A percentile compares a stretch with the other conserved stretches of the same genome.
phyloP scores from a whole-genome alignment of 2,329 filamentous ascomycete species.

The Aspergillus latus region DNA sequence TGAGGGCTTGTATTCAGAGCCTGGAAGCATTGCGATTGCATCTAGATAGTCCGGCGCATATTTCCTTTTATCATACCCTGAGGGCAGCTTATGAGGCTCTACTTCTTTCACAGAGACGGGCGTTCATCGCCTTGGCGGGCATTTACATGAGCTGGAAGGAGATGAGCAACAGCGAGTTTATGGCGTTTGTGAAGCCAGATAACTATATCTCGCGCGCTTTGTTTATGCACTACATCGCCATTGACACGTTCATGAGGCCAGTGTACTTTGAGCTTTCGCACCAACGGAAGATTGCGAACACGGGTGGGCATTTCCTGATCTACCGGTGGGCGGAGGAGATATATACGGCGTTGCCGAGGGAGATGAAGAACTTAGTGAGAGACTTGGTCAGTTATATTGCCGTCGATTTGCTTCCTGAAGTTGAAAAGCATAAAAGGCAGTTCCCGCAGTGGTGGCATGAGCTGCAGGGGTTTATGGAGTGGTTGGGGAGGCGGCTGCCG shows the following conservation, averaged over 20 bases:
- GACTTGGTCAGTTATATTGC: constrained; percentile 26
- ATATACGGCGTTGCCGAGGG: constrained; percentile 30
- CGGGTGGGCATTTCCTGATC: constrained; percentile 19
- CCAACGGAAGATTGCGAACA: neutral
- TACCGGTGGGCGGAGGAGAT: constrained; percentile 44
- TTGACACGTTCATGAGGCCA: constrained; percentile 45
- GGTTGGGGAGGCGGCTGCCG: neutral
- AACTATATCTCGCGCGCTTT: constrained; percentile 47
- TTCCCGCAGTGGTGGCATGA: constrained; percentile 2
- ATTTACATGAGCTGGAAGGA: constrained; percentile 10
- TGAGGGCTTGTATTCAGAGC: constrained; percentile 20
- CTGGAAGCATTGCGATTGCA: constrained; percentile 26
- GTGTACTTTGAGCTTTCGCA: constrained; percentile 12
- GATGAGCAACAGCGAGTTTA: constrained; percentile 44
- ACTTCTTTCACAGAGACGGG: neutral
- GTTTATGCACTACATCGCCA: constrained; percentile 49
- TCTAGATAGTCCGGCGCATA: constrained; percentile 35
- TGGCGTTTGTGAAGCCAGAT: constrained; percentile 43
- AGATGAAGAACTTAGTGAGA: constrained; percentile 35
- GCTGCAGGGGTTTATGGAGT: neutral
- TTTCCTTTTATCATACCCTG: constrained; percentile 24
- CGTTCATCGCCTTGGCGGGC: neutral
- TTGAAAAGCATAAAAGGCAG: neutral
- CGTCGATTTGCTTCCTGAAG: neutral
- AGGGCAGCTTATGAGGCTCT: neutral